phyloP scores from a whole-genome alignment of 768 basidiomycete species.

The Suillus plorans region DNA sequence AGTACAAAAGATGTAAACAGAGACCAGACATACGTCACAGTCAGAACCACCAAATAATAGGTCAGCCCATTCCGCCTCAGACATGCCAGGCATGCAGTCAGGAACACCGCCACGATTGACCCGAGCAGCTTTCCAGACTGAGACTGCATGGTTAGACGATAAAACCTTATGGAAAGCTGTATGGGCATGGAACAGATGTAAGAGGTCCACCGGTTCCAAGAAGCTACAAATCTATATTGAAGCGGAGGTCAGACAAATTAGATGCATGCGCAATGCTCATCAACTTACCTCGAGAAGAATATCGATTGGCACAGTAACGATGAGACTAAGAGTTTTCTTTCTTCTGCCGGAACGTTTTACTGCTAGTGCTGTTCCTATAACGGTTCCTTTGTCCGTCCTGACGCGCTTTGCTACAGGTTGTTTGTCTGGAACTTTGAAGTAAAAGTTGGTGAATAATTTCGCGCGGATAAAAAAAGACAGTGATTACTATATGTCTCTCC shows the following conservation, averaged over 20 bases:
- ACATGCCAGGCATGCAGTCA: constrained; percentile 21
- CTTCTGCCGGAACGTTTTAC: neutral
- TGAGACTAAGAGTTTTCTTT: constrained; percentile 12
- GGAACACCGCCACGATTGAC: constrained; percentile 15
- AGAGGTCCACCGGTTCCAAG: constrained; percentile 31
- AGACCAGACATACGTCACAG: constrained; percentile 18
- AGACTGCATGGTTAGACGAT: constrained; percentile 14
- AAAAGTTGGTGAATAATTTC: neutral
- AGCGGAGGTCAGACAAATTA: neutral
- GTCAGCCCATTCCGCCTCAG: constrained; percentile 26
- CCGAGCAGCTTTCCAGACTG: constrained; percentile 25
- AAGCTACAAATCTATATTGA: constrained; percentile 24
- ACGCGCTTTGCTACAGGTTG: neutral
- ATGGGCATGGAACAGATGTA: constrained; percentile 27
- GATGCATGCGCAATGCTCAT: neutral
- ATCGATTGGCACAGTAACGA: constrained; percentile 23
- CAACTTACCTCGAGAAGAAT: constrained; percentile 26
- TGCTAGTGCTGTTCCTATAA: neutral
- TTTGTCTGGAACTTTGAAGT: neutral
- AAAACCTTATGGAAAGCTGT: constrained; percentile 27
- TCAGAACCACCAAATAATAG: constrained; percentile 21
- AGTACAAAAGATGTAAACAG: neutral
- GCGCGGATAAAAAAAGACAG: neutral
- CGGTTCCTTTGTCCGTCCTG: neutral
- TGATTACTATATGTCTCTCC: neutral